Base-by-base conservation (phyloP, 1,284 basidiomycete species). In the Boletus holoroseus region DNA sequence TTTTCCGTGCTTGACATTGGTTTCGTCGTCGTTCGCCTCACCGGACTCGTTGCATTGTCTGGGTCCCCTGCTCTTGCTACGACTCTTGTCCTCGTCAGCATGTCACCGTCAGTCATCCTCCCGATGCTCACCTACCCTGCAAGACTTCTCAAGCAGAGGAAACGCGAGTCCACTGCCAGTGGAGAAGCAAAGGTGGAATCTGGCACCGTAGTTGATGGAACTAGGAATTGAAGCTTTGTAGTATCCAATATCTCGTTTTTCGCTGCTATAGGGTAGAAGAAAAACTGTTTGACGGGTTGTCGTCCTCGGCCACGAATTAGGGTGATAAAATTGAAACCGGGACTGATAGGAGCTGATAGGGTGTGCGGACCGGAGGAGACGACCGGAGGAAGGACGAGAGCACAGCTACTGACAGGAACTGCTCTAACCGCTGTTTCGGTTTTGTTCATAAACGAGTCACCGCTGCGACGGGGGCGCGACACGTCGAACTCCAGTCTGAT, bases 1-100 rank as follows among this genome's bases (percentile, higher is more conserved):
- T 43, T 67, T 36, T 51, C 36, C 1, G 5, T 58, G 20, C 62
- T 63, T 32, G 64, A 63, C 28, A 18, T 63, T 35, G 62, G 61
- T 0, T 47, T 35, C 16, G 15, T 60, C 34, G n/a, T 60, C 30
- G 50, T 66, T 13, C 62, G 53, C 34, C 9, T 63, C 13, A 36
- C 47, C 0, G 56, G 36, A 28, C 12, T 66, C 8, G 35, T 46
- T 35, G 38, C 38, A 2, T 31, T 65, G 32, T 59, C 56, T 4
- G 44, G 40, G 24, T 53, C 55, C 3, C 51, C 62, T 41, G 39
- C 18, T 2, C 43, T 67, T 20, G 56, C 58, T 2, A 28, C 41
- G 16, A 46, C 46, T 18, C 49, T 69, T 11, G 51, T 47, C 9
- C 34, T 69, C 13, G 7, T 59, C 42, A 61, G 55, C 49, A 38